Base-by-base conservation (phyloP, 208 protist species). In the Wallacemonas sp. region DNA sequence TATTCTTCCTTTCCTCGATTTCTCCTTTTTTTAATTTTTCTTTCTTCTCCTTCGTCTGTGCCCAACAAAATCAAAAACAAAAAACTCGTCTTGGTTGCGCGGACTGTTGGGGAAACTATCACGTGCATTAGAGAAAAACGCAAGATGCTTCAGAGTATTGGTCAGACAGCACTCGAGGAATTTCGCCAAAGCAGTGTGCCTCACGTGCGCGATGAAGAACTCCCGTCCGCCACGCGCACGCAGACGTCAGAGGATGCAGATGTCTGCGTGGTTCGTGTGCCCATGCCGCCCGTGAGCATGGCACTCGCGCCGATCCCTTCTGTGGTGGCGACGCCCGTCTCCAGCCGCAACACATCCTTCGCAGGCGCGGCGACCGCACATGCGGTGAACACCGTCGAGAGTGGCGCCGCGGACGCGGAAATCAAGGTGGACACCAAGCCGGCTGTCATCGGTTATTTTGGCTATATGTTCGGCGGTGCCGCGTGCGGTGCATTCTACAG, bases 401-500 rank as follows among this genome's bases (percentile, higher is more conserved):
- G 38, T n/a, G 26, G 39, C 38, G 8, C 38, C 21, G 6, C 53
- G 19, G 21, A 26, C 34, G 44, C 46, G 30, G 33, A 63, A 38
- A 66, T 55, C 22, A 53, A 58, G 21, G 41, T 76, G 29, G 48
- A 58, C 53, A 30, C 32, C n/a, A 45, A 54, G 27, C 57, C 46
- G 17, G 65, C 71, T 8, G 66, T 63, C 15, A 45, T 79, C 17
- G 68, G 78, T 12, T 87, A 82, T 62, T 89, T 89, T 58, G 58
- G 68, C 4, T 72, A 48, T 36, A 63, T 73, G 42, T 79, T 86
- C 29, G 73, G 79, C 19, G 36, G 6, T 12, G 71, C 57, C 9
- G 64, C 69, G 12, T 73, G 85, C 44, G 44, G 34, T 34, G 45
- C 68, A 19, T 89, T 72, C 39, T 73, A 63, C 48, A 68, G 73